A percentile compares a stretch with the other conserved stretches of the same genome.
phyloP scores from a whole-genome alignment of 2,329 filamentous ascomycete species.

The Xylariaceae sp. region DNA sequence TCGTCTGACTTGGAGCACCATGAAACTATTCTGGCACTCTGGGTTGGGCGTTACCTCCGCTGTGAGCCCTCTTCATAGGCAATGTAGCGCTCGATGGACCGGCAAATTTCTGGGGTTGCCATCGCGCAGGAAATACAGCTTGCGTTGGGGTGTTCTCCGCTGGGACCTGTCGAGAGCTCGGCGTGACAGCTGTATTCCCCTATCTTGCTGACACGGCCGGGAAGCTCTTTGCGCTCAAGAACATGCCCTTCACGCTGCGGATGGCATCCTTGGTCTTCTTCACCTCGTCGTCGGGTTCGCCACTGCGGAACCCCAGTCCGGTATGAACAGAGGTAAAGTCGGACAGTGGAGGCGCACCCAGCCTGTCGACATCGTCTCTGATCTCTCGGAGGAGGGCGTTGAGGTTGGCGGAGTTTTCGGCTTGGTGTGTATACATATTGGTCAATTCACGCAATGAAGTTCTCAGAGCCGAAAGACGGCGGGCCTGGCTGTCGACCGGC shows the following conservation, averaged over 20 bases:
- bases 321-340: constrained; percentile 48
- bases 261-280: constrained; percentile 75
- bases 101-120: background rate
- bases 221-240: constrained; percentile 76
- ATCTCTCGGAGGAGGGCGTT: constrained; percentile 60
- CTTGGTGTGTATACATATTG: constrained; percentile 47
- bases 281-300: constrained; percentile 70
- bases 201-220: constrained; percentile 46
- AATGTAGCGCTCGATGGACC: background rate
- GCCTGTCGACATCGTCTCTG: constrained; percentile 65
- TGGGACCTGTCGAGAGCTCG: background rate
- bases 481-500: constrained; percentile 43
- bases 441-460: constrained; percentile 47
- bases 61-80: background rate
- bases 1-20: background rate
- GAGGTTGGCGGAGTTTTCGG: constrained; percentile 53
- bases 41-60: background rate
- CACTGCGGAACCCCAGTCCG: constrained; percentile 39
- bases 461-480: constrained; percentile 47
- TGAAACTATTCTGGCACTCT: background rate
- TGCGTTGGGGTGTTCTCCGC: background rate
- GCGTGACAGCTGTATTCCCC: constrained; percentile 7
- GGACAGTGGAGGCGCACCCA: constrained; percentile 51
- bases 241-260: constrained; percentile 75
- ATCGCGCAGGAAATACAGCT: background rate